Base-by-base conservation (phyloP, 2,329 filamentous ascomycete species). In the Epichloe bromicola region DNA sequence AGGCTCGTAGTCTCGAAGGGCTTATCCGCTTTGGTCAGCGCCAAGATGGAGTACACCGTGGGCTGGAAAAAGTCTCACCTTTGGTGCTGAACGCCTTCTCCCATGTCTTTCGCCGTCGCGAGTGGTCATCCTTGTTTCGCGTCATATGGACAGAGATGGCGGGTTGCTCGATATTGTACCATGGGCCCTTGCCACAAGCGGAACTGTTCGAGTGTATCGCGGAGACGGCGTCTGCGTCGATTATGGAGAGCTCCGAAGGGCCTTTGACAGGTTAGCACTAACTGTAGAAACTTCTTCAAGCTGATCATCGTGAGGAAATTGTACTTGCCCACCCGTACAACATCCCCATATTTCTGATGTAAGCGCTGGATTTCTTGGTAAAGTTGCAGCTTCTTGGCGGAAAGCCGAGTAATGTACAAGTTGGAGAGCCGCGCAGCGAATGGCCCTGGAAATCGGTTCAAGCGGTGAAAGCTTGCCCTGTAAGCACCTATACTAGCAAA, bases 21-120 rank as follows among this genome's bases (percentile, higher is more conserved):
- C 46, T 41, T 48, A 26, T 33, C 15, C 30, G 2, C n/a, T 10
- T 4, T 4, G 2, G 7, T 46, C 3, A 23, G 19, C 8, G 23
- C 4, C 11, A 4, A 12, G 10, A 20, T 5, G 5, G 14, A 14
- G 10, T 8, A 30, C 26, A 30, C 8, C 2, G n/a, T 10, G 14
- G 3, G 15, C 10, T 2, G 46, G 15, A 4, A 1, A 36, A 37
- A 38, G 19, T 34, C 34, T 50, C 51, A 57, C 61, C 61, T 50
- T 64, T 65, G 17, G 58, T 55, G 20, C 58, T 59, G 30, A 68
- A 64, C 0, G 56, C 65, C 43, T 56, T 58, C 46, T 65, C 64
- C 65, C 66, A 69, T 10, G 58, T 56, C 53, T 62, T 66, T 17
- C 66, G 62, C 7, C 64, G 59, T 3, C 54, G 58, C 0, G 58